A percentile compares a stretch with the other conserved stretches of the same genome.
Conservation (phyloP, 768 basidiomycete species). For the Leccinum ochraceum region DNA sequence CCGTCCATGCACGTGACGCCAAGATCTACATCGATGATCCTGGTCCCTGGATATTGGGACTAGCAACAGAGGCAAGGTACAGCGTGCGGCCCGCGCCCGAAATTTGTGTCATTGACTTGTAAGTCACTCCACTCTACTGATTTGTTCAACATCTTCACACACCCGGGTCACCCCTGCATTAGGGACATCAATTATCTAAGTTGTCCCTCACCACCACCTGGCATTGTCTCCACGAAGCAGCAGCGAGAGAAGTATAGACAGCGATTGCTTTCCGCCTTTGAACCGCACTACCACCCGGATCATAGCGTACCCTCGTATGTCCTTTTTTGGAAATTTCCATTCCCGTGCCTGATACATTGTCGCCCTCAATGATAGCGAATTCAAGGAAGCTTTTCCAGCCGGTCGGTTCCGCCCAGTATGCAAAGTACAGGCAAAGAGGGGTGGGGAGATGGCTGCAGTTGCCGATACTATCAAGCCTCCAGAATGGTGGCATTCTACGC, state of each 20-base stretch:
- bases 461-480: conserved; percentile 90
- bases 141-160: conserved; percentile 7
- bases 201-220: conserved; percentile 77
- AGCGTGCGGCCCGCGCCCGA: conserved; percentile 74
- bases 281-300: conserved; percentile 87
- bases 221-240: conserved; percentile 72
- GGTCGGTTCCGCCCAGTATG: conserved; percentile 90
- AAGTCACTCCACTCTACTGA: conserved; percentile 32
- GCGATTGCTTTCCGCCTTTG: conserved; percentile 74
- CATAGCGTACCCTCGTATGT: conserved; percentile 72
- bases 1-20: conserved; percentile 86
- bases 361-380: conserved; percentile 58
- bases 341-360: background rate
- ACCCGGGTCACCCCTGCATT: conserved; percentile 1
- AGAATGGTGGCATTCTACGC: conserved; percentile 93
- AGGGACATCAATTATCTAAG: conserved; percentile 86
- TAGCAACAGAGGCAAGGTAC: conserved; percentile 83
- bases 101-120: conserved; percentile 87
- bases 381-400: conserved; percentile 93
- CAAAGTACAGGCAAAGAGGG: conserved; percentile 85
- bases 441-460: conserved; percentile 75
- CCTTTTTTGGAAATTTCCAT: background rate
- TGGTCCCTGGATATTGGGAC: conserved; percentile 94
- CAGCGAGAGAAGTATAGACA: conserved; percentile 81
- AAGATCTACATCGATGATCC: conserved; percentile 95